A percentile compares a stretch with the other conserved stretches of the same genome.
Evolutionary conservation across 2,329 filamentous ascomycete species (phyloP).

Genomic region (Pseudogymnoascus sp.): DNA sequence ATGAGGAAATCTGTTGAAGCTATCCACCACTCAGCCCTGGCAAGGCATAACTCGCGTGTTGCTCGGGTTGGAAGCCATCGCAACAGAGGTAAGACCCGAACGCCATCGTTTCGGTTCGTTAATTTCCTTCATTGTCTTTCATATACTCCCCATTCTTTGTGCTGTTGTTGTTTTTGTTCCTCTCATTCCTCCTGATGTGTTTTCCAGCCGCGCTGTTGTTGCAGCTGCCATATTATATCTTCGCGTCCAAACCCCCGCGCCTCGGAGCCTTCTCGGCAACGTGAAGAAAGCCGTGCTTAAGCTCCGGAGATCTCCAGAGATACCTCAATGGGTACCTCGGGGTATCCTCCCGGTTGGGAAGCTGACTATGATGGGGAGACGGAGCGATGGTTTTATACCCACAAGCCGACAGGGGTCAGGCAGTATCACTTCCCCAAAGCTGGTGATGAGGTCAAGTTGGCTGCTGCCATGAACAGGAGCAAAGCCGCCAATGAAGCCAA

Average conservation of each 20-base stretch:
- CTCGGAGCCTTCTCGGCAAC: background rate
- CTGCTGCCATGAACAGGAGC: background rate
- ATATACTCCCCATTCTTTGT: background rate
- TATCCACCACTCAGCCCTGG: slow-evolving; percentile 3
- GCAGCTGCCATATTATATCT: background rate
- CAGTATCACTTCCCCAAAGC: slow-evolving; percentile 15
- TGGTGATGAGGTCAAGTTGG: slow-evolving; percentile 13
- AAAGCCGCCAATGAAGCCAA: background rate
- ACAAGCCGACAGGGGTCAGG: slow-evolving; percentile 14
- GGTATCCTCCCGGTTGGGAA: slow-evolving; percentile 13
- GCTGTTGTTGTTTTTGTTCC: background rate
- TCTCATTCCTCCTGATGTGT: background rate
- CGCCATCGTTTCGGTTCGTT: background rate
- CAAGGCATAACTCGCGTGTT: slow-evolving; percentile 1
- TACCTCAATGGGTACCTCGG: background rate
- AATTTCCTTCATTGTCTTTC: background rate
- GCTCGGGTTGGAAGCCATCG: background rate
- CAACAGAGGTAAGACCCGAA: background rate
- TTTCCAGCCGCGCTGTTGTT: background rate
- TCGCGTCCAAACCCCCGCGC: background rate
- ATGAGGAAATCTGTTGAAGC: slow-evolving; percentile 1
- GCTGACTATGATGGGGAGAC: slow-evolving; percentile 14
- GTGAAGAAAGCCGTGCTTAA: background rate
- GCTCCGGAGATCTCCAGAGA: background rate
- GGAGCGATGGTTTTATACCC: slow-evolving; percentile 15